phyloP scores from a whole-genome alignment of 1,284 basidiomycete species.

The Psilocybe mexicana region DNA sequence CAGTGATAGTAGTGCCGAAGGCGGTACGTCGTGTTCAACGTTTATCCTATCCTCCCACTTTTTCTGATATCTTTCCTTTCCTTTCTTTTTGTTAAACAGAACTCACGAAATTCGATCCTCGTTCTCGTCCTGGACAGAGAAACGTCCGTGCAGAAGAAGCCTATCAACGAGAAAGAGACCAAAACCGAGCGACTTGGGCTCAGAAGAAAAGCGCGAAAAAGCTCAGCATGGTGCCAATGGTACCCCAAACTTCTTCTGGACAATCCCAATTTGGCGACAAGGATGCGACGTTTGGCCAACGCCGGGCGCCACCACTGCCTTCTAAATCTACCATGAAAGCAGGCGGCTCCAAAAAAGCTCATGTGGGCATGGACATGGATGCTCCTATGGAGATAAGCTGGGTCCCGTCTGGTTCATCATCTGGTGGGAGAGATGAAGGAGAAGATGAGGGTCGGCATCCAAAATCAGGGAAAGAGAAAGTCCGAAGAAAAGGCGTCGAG shows the following conservation, averaged over 20 bases:
- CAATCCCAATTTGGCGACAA: slow-evolving; percentile 38
- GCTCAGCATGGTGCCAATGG: slow-evolving; percentile 64
- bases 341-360: slow-evolving; percentile 13
- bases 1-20: slow-evolving; percentile 44
- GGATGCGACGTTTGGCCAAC: slow-evolving; percentile 70
- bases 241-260: slow-evolving; percentile 41
- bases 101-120: slow-evolving; percentile 47
- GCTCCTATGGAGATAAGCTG: slow-evolving; percentile 69
- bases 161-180: slow-evolving; percentile 41
- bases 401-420: slow-evolving; percentile 48
- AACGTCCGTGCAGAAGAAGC: slow-evolving; percentile 47
- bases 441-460: slow-evolving; percentile 26
- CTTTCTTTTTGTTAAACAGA: slow-evolving; percentile 36
- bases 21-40: slow-evolving; percentile 33
- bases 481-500: slow-evolving; percentile 66
- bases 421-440: slow-evolving; percentile 33
- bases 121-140: slow-evolving; percentile 44
- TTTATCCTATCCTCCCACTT: neutral
- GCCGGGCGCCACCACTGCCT: slow-evolving; percentile 41
- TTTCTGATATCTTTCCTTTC: slow-evolving; percentile 1
- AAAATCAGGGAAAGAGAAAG: slow-evolving; percentile 38
- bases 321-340: slow-evolving; percentile 14
- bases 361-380: slow-evolving; percentile 35
- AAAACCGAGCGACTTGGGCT: slow-evolving; percentile 36
- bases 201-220: slow-evolving; percentile 29